These are phyloP conservation scores for Alternaria tenuissima DNA, from an alignment of 2,329 filamentous ascomycete species.

Conservation along the genomic window DNA sequence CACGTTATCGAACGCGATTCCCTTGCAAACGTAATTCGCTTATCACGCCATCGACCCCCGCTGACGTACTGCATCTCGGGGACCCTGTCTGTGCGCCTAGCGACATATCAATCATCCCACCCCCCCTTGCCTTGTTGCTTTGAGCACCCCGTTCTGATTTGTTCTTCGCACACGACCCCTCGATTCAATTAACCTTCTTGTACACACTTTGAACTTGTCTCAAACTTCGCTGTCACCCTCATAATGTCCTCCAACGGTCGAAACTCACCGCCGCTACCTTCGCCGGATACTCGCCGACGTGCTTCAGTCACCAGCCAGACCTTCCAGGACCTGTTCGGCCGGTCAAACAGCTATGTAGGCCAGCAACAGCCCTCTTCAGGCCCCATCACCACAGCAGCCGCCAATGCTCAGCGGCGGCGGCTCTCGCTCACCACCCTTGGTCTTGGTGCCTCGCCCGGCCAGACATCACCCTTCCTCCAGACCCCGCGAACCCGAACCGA, in stretches of 20 bases:
- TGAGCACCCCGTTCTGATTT: conserved; percentile 14
- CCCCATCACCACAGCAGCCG: conserved; percentile 59
- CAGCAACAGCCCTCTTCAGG: conserved; percentile 51
- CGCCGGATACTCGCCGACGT: conserved; percentile 52
- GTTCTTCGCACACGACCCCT: conserved; percentile 1
- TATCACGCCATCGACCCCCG: conserved; percentile 39
- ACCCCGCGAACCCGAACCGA: conserved; percentile 53
- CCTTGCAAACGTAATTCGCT: conserved; percentile 25
- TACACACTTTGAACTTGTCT: conserved; percentile 6
- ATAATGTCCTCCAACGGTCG: conserved; percentile 51
- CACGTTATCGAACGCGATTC: conserved; percentile 22
- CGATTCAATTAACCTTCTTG: conserved; percentile 12
- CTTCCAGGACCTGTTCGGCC: conserved; percentile 59
- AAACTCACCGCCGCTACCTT: conserved; percentile 51
- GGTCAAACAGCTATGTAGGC: conserved; percentile 46
- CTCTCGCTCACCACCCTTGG: conserved; percentile 61
- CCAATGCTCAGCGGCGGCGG: conserved; percentile 59
- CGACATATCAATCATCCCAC: conserved; percentile 30
- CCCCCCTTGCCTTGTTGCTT: conserved; percentile 23
- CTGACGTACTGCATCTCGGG: conserved; percentile 33
- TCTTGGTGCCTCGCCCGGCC: conserved; percentile 55
- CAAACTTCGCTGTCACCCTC: conserved; percentile 7
- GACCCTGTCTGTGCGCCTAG: conserved; percentile 33
- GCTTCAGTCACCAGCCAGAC: conserved; percentile 59
- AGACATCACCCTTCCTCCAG: conserved; percentile 54